A percentile compares a stretch with the other conserved stretches of the same genome.
These are phyloP conservation scores for Karstenula rhodostoma DNA, from an alignment of 2,329 filamentous ascomycete species.

Conservation along the genomic window DNA sequence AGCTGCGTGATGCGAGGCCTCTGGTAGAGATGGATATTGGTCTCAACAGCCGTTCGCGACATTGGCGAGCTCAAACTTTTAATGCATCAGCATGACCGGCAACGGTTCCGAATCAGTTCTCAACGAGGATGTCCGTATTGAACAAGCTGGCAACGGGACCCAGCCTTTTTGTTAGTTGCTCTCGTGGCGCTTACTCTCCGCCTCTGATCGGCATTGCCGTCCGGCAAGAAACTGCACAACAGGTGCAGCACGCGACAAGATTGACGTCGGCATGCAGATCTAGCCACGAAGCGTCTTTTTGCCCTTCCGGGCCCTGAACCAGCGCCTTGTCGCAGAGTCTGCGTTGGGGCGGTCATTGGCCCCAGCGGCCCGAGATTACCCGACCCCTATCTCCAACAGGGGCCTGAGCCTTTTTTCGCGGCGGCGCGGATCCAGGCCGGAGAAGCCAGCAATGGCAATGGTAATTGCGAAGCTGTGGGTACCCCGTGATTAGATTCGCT, in stretches of 20 bases:
- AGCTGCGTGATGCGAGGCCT: not conserved
- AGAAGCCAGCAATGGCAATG: conserved; percentile 13
- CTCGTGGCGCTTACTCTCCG: not conserved
- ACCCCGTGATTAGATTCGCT: conserved; percentile 9
- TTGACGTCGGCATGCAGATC: conserved; percentile 4
- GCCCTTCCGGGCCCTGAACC: conserved; percentile 2
- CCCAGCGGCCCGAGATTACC: conserved; percentile 26
- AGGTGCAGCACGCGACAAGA: not conserved
- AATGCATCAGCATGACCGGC: not conserved
- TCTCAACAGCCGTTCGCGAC: not conserved
- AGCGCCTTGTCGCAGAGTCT: conserved; percentile 13
- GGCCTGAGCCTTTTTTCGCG: conserved; percentile 19
- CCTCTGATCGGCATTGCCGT: not conserved
- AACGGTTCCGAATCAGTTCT: not conserved
- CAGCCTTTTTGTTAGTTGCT: not conserved
- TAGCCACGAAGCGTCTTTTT: not conserved
- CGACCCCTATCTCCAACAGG: conserved; percentile 19
- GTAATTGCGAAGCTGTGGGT: conserved; percentile 13
- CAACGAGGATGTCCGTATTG: not conserved
- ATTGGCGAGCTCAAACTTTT: conserved; percentile 1
- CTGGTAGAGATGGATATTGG: not conserved
- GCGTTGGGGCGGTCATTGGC: conserved; percentile 20
- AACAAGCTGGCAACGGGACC: no score
- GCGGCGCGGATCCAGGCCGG: conserved; percentile 19
- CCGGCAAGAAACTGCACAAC: not conserved